Evolutionary conservation across 176 grass and related monocot species (phyloP).

Genomic region (Zoysia pacifica): DNA sequence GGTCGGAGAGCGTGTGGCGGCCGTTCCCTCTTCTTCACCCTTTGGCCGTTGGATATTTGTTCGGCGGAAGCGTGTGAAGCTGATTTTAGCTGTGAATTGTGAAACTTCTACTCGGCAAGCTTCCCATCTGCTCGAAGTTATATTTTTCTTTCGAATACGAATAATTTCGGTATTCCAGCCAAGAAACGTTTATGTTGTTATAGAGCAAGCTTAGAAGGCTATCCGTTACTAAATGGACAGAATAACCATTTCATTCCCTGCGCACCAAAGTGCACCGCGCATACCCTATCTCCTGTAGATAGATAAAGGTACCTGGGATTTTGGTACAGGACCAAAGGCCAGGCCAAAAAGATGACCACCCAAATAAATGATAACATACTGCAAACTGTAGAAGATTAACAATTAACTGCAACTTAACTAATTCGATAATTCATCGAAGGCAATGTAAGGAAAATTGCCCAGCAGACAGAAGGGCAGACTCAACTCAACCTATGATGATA

Average conservation of each 20-base stretch:
- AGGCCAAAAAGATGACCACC: neutral
- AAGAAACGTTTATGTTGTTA: too few relatives aligned
- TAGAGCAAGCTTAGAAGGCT: too few relatives aligned
- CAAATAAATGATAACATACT: neutral
- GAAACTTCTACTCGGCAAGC: too few relatives aligned
- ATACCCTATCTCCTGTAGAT: too few relatives aligned
- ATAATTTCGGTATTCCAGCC: too few relatives aligned
- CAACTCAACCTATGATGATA: slow-evolving; percentile 45
- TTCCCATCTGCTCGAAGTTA: too few relatives aligned
- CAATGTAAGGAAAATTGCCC: slow-evolving; percentile 52
- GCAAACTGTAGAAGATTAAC: neutral
- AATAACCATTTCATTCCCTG: too few relatives aligned
- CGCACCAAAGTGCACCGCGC: too few relatives aligned
- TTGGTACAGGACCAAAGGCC: too few relatives aligned
- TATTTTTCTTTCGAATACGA: too few relatives aligned
- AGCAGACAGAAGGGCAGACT: slow-evolving; percentile 22
- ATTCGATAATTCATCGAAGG: slow-evolving; percentile 36
- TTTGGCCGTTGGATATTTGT: neutral
- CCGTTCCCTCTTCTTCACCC: slow-evolving; percentile 9
- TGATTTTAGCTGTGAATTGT: neutral
- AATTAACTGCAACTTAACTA: slow-evolving; percentile 24
- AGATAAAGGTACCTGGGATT: too few relatives aligned
- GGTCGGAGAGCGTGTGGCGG: slow-evolving; percentile 49
- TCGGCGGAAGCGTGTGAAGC: neutral
- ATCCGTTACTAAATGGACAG: too few relatives aligned